phyloP scores from a whole-genome alignment of 129 eudicot species.

The Chrysanthemum seticuspe region DNA sequence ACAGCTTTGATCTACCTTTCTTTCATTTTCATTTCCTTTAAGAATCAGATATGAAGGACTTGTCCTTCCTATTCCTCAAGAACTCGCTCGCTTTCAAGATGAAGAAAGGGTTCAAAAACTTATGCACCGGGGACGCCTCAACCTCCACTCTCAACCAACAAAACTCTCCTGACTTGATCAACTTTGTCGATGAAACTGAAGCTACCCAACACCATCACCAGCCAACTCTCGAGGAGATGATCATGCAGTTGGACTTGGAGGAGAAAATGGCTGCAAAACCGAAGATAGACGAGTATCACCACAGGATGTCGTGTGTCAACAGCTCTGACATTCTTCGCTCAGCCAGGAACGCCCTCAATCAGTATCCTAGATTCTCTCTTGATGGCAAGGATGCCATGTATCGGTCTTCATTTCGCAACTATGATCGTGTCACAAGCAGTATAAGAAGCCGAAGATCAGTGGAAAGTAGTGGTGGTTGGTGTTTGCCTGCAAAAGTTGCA shows the following conservation, averaged over 20 bases:
- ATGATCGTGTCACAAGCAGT: neutral
- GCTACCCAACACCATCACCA: conserved; percentile 23
- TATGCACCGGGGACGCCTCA: conserved; percentile 68
- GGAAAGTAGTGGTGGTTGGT: neutral
- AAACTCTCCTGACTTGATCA: conserved; percentile 3
- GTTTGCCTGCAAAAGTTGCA: conserved; percentile 60
- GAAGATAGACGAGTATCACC: conserved; percentile 32
- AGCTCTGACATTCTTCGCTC: conserved; percentile 82
- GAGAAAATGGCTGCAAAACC: conserved; percentile 55
- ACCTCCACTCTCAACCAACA: conserved; percentile 78
- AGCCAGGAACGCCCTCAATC: conserved; percentile 87
- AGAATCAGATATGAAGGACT: conserved; percentile 46
- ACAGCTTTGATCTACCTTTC: neutral
- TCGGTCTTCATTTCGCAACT: conserved; percentile 65
- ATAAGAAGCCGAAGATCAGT: conserved; percentile 7
- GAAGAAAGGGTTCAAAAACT: conserved; percentile 61
- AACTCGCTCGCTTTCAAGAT: conserved; percentile 59
- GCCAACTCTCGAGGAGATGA: conserved; percentile 89
- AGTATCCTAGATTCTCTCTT: conserved; percentile 92
- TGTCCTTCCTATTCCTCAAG: conserved; percentile 63
- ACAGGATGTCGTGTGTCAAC: conserved; percentile 90
- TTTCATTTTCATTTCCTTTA: neutral
- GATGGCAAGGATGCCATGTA: conserved; percentile 97
- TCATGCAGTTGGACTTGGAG: conserved; percentile 64
- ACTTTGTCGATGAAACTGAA: neutral